phyloP scores from a whole-genome alignment of 768 basidiomycete genomes.

The Amanita pseudoporphyria region DNA sequence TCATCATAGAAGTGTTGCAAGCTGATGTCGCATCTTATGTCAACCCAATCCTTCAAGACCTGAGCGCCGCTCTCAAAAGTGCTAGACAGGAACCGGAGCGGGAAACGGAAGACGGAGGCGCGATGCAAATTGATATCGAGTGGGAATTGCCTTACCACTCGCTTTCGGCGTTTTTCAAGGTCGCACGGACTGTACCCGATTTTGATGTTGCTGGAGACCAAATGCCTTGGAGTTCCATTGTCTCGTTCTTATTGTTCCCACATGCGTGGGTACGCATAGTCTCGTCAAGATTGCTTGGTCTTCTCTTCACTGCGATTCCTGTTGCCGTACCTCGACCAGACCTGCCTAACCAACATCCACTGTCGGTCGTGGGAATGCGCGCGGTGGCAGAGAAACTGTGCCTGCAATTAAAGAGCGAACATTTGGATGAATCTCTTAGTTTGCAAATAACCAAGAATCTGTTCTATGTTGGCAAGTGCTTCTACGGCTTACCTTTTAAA shows the following conservation, averaged over 20 bases:
- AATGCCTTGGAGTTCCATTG: slow-evolving; percentile 56
- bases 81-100: slow-evolving; percentile 22
- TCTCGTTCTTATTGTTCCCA: slow-evolving; percentile 69
- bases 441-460: slow-evolving; percentile 89
- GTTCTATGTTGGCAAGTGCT: slow-evolving; percentile 87
- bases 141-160: slow-evolving; percentile 85
- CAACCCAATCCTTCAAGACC: slow-evolving; percentile 43
- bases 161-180: slow-evolving; percentile 55
- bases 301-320: slow-evolving; percentile 50
- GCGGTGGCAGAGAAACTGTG: slow-evolving; percentile 67
- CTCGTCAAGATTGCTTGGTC: slow-evolving; percentile 66
- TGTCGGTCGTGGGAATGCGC: slow-evolving; percentile 48
- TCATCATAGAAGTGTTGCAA: slow-evolving; percentile 64
- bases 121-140: slow-evolving; percentile 46
- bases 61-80: slow-evolving; percentile 36
- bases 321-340: slow-evolving; percentile 26
- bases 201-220: slow-evolving; percentile 31
- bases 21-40: slow-evolving; percentile 35
- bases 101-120: slow-evolving; percentile 26
- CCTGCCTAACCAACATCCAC: slow-evolving; percentile 29
- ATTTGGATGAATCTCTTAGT: slow-evolving; percentile 62
- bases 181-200: slow-evolving; percentile 47
- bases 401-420: slow-evolving; percentile 71
- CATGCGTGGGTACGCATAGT: slow-evolving; percentile 92
- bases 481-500: slow-evolving; percentile 34